These are phyloP conservation scores for Orbilia ellipsospora DNA, from an alignment of 2,329 filamentous ascomycete species.

Conservation along the genomic window DNA sequence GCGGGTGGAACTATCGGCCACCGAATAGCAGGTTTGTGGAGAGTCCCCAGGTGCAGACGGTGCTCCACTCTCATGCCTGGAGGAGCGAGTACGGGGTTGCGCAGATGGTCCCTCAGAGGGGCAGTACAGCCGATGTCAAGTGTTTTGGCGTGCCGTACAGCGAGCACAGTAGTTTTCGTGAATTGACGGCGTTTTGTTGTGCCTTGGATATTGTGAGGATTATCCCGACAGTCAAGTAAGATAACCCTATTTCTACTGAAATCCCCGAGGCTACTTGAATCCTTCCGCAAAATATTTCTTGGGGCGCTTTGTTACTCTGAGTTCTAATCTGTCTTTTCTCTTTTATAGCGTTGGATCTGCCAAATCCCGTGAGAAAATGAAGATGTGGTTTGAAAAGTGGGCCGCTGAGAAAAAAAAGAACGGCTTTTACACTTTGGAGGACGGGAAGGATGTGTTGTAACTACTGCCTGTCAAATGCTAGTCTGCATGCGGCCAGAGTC, in stretches of 20 bases:
- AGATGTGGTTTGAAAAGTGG: conserved; percentile 69
- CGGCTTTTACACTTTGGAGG: conserved; percentile 68
- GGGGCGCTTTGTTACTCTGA: background rate
- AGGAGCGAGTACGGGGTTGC: conserved; percentile 75
- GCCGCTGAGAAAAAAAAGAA: conserved; percentile 72
- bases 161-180: conserved; percentile 93
- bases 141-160: conserved; percentile 96
- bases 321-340: background rate
- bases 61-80: conserved; percentile 78
- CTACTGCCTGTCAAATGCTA: background rate
- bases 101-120: conserved; percentile 83
- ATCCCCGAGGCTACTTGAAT: background rate
- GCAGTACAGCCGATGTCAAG: conserved; percentile 80
- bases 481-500: conserved; percentile 16
- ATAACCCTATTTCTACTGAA: conserved; percentile 4
- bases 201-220: conserved; percentile 86
- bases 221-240: conserved; percentile 86
- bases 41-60: conserved; percentile 72
- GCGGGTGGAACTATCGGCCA: conserved; percentile 91
- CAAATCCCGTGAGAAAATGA: conserved; percentile 73
- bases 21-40: conserved; percentile 72
- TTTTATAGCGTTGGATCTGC: conserved; percentile 68
- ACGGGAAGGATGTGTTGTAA: conserved; percentile 57
- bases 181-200: conserved; percentile 93
- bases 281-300: background rate